A percentile compares a stretch with the other conserved stretches of the same genome.
These are phyloP conservation scores for Podaxis mareebaensis DNA, from an alignment of 768 basidiomycete genomes.

Conservation along the genomic window DNA sequence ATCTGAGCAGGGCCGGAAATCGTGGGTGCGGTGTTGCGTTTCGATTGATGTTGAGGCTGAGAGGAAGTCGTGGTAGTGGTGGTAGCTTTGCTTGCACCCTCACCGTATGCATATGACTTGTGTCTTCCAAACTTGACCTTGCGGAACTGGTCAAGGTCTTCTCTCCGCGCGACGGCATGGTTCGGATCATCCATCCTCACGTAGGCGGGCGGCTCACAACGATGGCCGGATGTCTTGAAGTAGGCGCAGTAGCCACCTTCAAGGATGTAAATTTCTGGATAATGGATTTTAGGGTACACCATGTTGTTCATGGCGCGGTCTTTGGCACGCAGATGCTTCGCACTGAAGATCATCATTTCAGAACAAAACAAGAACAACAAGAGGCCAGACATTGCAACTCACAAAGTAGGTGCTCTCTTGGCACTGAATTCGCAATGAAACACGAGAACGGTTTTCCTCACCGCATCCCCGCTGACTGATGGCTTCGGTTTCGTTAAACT, in stretches of 20 bases:
- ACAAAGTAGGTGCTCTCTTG: constrained; percentile 97
- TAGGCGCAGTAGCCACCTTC: constrained; percentile 96
- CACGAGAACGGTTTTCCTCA: constrained; percentile 80
- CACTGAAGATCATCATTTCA: constrained; percentile 45
- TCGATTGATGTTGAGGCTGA: constrained; percentile 46
- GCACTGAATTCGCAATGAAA: constrained; percentile 99
- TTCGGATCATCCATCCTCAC: constrained; percentile 94
- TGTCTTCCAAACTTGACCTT: constrained; percentile 86
- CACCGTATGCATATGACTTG: constrained; percentile 93
- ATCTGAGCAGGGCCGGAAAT: constrained; percentile 43
- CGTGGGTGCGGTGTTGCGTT: constrained; percentile 67
- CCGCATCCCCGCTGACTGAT: constrained; percentile 71
- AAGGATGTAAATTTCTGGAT: constrained; percentile 95
- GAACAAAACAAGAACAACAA: background rate
- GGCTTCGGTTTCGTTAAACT: constrained; percentile 58
- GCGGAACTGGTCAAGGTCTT: constrained; percentile 91
- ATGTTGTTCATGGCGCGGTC: constrained; percentile 90
- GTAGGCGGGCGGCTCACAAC: constrained; percentile 83
- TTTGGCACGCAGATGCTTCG: constrained; percentile 88
- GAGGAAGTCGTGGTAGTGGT: constrained; percentile 26
- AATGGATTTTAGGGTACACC: constrained; percentile 89
- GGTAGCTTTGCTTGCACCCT: constrained; percentile 48
- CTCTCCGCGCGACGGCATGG: constrained; percentile 75
- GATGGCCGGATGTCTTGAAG: constrained; percentile 63
- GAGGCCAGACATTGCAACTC: constrained; percentile 31